These are phyloP conservation scores for Ormosia semicastrata DNA, from an alignment of 306 rosid genomes.

Conservation along the genomic window DNA sequence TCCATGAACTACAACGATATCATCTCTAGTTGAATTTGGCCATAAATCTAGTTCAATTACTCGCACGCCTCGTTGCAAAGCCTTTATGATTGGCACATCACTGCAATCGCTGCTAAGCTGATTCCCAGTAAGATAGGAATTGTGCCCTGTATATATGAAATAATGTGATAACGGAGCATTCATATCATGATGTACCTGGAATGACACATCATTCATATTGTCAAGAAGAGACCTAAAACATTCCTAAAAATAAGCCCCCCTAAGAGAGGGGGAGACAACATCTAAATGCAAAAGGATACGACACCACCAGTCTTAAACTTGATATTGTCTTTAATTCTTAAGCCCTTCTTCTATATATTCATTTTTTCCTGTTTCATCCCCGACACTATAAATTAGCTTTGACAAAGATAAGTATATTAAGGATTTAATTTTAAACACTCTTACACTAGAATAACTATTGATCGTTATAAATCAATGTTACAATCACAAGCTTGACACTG, in stretches of 20 bases:
- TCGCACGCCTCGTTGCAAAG: constrained; percentile 66
- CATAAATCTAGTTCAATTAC: constrained; percentile 89
- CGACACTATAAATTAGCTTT: not conserved
- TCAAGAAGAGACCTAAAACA: constrained; percentile 20
- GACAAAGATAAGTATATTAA: not conserved
- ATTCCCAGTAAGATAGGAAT: constrained; percentile 94
- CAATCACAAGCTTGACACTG: not conserved
- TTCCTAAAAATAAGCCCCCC: not conserved
- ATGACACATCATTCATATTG: constrained; percentile 27
- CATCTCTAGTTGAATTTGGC: constrained; percentile 81
- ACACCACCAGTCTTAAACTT: not conserved
- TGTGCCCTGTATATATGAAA: constrained; percentile 97
- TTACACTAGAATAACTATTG: not conserved
- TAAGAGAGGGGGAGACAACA: not conserved
- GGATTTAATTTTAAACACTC: not conserved
- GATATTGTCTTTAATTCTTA: not conserved
- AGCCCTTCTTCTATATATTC: not conserved
- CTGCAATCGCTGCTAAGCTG: constrained; percentile 94
- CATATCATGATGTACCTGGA: constrained; percentile 96
- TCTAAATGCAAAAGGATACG: not conserved
- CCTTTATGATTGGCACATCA: constrained; percentile 74
- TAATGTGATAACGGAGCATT: constrained; percentile 88
- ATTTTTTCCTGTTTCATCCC: not conserved
- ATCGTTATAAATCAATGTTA: not conserved
- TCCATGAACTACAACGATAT: constrained; percentile 81